phyloP scores from a whole-genome alignment of 805 yeast species.

The Candida ascalaphidarum region DNA sequence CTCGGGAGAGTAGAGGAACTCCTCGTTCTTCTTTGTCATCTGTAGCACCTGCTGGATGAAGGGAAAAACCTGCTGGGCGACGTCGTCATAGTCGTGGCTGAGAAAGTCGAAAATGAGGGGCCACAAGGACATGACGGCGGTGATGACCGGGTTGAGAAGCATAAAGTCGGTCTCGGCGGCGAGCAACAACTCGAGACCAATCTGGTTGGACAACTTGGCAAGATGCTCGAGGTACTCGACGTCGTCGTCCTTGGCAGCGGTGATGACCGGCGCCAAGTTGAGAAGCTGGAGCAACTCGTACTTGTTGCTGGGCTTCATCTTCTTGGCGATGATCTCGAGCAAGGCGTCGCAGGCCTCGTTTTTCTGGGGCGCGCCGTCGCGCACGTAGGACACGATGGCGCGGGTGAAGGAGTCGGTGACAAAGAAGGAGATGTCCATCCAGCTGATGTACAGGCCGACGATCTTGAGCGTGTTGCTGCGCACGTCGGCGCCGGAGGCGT shows the following conservation, averaged over 20 bases:
- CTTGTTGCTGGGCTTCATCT: slow-evolving; percentile 69
- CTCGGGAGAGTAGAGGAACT: slow-evolving; percentile 31
- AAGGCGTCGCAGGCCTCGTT: slow-evolving; percentile 52
- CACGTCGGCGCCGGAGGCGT: slow-evolving; percentile 34
- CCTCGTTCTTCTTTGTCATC: slow-evolving; percentile 60
- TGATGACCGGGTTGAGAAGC: slow-evolving; percentile 27
- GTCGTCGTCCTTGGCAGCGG: slow-evolving; percentile 28
- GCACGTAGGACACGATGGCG: slow-evolving; percentile 51
- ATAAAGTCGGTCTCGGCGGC: slow-evolving; percentile 46
- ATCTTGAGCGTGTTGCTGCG: slow-evolving; percentile 51
- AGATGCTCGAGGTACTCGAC: slow-evolving; percentile 68
- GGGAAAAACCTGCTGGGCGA: slow-evolving; percentile 74
- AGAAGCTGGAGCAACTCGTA: slow-evolving; percentile 61
- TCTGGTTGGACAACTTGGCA: slow-evolving; percentile 64
- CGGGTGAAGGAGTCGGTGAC: slow-evolving; percentile 51
- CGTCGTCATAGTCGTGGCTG: slow-evolving; percentile 81
- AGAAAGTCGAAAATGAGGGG: slow-evolving; percentile 68
- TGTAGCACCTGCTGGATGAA: slow-evolving; percentile 69
- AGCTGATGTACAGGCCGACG: slow-evolving; percentile 80
- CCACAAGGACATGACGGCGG: slow-evolving; percentile 42
- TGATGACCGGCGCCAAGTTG: slow-evolving; percentile 50
- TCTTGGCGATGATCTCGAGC: slow-evolving; percentile 61
- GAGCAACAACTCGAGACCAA: slow-evolving; percentile 69
- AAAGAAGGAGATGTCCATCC: slow-evolving; percentile 82
- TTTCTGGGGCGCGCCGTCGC: slow-evolving; percentile 37